A percentile compares a stretch with the other conserved stretches of the same genome.
Evolutionary conservation across 305 asterid genomes (phyloP).

Genomic region (Petunia hybrid): DNA sequence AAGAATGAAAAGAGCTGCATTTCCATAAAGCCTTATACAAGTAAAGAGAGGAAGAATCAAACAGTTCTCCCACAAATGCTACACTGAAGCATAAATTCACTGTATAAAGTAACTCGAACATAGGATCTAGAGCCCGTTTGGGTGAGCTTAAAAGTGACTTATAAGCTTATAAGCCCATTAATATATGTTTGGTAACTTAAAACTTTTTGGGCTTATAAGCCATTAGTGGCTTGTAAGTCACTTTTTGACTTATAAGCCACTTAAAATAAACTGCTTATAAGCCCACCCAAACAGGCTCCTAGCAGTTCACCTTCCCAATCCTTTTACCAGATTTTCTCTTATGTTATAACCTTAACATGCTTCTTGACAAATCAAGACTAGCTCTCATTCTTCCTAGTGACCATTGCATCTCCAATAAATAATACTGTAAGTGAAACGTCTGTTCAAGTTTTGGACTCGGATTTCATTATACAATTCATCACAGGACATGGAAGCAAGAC

Average conservation of each 20-base stretch:
- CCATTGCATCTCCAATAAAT: conserved; percentile 15
- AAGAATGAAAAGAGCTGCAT: conserved; percentile 20
- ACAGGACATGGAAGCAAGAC: neutral
- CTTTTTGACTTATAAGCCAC: too few species aligned
- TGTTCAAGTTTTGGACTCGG: neutral
- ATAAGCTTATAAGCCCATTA: too few species aligned
- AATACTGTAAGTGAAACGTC: conserved; percentile 1
- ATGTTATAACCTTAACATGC: neutral
- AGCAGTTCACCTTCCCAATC: neutral
- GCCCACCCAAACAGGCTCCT: too few species aligned
- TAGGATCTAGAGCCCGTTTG: neutral
- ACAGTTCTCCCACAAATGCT: neutral
- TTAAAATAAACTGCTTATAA: too few species aligned
- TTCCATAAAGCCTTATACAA: conserved; percentile 2
- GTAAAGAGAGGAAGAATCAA: conserved; percentile 23
- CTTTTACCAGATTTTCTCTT: neutral
- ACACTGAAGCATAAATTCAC: neutral
- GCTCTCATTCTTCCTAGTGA: conserved; percentile 7
- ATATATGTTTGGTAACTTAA: too few species aligned
- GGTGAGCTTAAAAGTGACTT: too few species aligned
- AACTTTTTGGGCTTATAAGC: too few species aligned
- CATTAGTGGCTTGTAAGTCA: too few species aligned
- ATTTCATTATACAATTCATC: conserved; percentile 10
- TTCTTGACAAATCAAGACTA: conserved; percentile 24
- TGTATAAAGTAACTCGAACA: neutral